Evolutionary conservation across 371 early-diverging fungal species (phyloP), one percentile per base, ranked within the genome.

Genomic region (Mucor irregularis): DNA sequence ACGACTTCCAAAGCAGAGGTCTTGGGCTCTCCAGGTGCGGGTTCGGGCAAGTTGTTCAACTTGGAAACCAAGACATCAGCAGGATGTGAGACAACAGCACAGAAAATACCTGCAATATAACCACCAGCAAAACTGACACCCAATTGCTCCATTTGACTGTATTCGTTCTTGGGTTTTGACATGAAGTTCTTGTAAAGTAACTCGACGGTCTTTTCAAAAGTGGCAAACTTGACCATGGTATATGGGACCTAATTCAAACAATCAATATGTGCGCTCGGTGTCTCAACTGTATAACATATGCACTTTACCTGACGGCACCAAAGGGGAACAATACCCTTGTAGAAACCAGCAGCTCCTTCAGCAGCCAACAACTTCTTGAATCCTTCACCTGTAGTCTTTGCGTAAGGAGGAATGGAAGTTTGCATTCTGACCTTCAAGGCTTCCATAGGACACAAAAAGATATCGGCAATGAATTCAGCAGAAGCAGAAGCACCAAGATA

Each of bases 171-270:
- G 65, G 92, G 90, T 60, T 80, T 82, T 64, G 83, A 74, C 64
- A 90, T 73, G 34, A 83, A 64, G 52, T 86, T 68, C 64, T 78
- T 77, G 83, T 90, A 91, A 62, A 91, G 85, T 42, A 76, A 57
- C 76, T 90, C 86, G 47, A 85, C 88, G 22, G 86, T 86, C 54
- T 73, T 86, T 73, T 94, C 95, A 69, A 88, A 94, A 62, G 88
- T 87, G 62, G 89, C 92, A 72, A 96, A 97, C 82, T 96, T 96
- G 71, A 93, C 92, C 86, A 97, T 92, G 54, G 96, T 97, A 81
- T 97, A 97, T 34, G 95, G 95, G 11, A 42, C 42, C 42, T 42
- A 24, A 24, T 13, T 6, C 42, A 19, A 39, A 4, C 6, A 16
- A 19, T 34, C 5, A 7, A 19, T 21, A 39, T 21, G 9, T 21